Percentiles rank a stretch among this genome's conserved stretches.
Conservation (phyloP, 2,329 filamentous ascomycete genomes). For the Epichloe sibirici region DNA sequence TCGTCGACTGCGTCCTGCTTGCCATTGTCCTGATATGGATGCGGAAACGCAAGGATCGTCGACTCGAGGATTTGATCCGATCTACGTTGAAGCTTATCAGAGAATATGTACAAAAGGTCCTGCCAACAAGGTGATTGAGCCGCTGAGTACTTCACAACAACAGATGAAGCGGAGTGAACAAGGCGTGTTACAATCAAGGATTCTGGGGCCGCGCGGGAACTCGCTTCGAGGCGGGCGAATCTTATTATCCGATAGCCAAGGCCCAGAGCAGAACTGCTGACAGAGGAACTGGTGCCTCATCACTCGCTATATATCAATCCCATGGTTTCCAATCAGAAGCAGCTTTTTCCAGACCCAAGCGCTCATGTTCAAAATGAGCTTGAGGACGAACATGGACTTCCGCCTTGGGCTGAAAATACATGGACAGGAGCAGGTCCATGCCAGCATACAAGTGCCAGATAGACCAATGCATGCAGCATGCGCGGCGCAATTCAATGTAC, state of each 20-base stretch:
- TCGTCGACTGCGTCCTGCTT: conserved; percentile 57
- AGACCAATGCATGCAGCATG: background rate
- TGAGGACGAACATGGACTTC: background rate
- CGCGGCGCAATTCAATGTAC: background rate
- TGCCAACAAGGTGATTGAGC: conserved; percentile 39
- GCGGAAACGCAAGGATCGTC: conserved; percentile 55
- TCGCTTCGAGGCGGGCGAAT: background rate
- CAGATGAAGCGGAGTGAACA: background rate
- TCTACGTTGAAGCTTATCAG: conserved; percentile 44
- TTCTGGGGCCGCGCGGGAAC: no score
- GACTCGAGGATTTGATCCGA: conserved; percentile 62
- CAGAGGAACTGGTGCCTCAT: no score
- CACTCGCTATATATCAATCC: no score
- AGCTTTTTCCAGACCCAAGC: no score
- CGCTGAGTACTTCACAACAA: background rate
- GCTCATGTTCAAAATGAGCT: no score
- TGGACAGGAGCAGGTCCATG: background rate
- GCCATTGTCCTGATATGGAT: conserved; percentile 58
- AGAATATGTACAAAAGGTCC: conserved; percentile 46
- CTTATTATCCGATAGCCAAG: no score
- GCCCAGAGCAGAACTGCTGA: no score
- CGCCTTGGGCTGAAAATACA: background rate
- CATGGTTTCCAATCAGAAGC: no score
- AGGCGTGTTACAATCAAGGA: background rate
- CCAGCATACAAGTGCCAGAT: background rate